phyloP scores from a whole-genome alignment of 169 alveolate genomes.

The Eimeria maxima region DNA sequence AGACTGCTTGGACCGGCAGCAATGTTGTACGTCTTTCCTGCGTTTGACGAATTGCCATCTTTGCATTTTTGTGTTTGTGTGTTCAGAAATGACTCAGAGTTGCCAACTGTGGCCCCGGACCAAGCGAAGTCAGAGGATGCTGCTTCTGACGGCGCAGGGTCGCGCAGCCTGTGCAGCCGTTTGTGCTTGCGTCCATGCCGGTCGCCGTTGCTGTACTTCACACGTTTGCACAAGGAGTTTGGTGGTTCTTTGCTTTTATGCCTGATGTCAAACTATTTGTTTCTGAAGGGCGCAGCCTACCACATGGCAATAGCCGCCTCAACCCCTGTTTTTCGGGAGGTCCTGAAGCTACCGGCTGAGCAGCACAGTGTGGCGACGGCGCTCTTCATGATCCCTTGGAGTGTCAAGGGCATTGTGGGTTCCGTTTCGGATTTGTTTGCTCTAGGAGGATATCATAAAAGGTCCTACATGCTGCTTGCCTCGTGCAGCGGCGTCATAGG shows the following conservation, averaged over 20 bases:
- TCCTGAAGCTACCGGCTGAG: conserved; percentile 78
- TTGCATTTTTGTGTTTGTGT: not conserved
- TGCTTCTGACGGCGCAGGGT: not conserved
- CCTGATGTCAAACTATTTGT: conserved; percentile 73
- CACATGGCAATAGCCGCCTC: conserved; percentile 74
- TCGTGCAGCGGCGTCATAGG: conserved; percentile 79
- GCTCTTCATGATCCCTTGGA: conserved; percentile 82
- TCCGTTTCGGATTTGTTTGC: conserved; percentile 80
- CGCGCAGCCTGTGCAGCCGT: conserved; percentile 37
- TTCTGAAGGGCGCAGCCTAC: conserved; percentile 76
- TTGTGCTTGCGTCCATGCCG: conserved; percentile 27
- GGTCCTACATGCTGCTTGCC: conserved; percentile 74
- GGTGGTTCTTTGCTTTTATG: conserved; percentile 48
- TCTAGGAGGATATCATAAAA: conserved; percentile 80
- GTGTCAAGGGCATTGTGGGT: conserved; percentile 81
- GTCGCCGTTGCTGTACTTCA: conserved; percentile 14
- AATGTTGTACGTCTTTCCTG: not conserved
- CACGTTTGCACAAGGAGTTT: conserved; percentile 53
- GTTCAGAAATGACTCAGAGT: conserved; percentile 45
- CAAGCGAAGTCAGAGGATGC: not conserved
- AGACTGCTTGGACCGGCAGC: not conserved
- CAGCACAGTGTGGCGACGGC: conserved; percentile 82
- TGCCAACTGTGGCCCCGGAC: conserved; percentile 54
- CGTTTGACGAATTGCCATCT: not conserved
- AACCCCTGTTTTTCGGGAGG: conserved; percentile 80